Conservation (phyloP, 306 rosid genomes). For the Corylus americana region DNA sequence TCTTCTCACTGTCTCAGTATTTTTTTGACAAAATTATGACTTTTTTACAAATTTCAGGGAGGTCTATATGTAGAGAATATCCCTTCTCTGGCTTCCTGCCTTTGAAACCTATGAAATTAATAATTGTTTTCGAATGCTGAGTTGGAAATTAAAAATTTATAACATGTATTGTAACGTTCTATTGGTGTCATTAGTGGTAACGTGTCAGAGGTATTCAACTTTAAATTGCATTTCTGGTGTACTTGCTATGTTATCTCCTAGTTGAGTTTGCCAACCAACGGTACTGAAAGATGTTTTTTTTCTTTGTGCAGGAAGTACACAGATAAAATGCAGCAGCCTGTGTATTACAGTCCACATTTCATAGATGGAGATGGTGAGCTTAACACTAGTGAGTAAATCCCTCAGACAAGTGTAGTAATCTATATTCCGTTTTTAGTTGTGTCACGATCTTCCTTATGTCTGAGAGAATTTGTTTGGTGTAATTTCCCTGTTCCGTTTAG, state of each 20-base stretch:
- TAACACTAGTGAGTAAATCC: constrained; percentile 34
- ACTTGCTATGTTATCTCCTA: neutral
- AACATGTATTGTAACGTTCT: too few relatives aligned
- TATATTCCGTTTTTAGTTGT: neutral
- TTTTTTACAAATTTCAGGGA: neutral
- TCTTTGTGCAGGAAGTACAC: constrained; percentile 33
- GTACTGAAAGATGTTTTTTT: neutral
- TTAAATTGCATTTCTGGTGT: neutral
- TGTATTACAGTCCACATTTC: constrained; percentile 29
- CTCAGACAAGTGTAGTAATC: neutral
- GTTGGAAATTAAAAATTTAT: neutral
- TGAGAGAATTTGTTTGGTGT: neutral
- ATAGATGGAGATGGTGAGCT: constrained; percentile 42
- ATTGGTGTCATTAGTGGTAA: neutral
- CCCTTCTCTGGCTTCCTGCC: neutral
- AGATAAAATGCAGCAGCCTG: constrained; percentile 31
- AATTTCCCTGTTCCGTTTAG: neutral
- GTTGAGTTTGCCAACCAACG: neutral
- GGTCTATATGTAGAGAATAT: neutral
- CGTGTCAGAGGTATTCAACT: neutral
- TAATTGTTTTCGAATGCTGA: neutral
- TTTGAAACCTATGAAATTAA: neutral
- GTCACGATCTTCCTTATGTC: neutral
- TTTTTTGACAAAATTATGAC: neutral
- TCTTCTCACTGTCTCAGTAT: neutral